Conservation (phyloP, 2,329 filamentous ascomycete species). For the Orbilia javanica region DNA sequence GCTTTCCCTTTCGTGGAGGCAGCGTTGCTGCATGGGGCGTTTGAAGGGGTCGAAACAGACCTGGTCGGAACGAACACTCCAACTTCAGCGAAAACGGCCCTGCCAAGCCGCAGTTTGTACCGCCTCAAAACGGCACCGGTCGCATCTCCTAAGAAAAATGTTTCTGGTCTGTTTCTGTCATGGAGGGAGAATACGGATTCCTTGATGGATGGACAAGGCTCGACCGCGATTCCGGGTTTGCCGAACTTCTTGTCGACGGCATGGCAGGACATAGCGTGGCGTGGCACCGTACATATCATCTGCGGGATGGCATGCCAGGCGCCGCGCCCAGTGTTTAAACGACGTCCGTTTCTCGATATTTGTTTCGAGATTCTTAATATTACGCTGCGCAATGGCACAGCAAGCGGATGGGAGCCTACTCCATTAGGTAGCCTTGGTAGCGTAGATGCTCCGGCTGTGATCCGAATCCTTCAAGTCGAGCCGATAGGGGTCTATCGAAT, state of each 20-base stretch:
- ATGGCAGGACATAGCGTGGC: not conserved
- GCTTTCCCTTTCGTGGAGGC: constrained; percentile 21
- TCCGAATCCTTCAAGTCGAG: constrained; percentile 25
- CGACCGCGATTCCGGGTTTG: constrained; percentile 3
- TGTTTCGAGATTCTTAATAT: constrained; percentile 30
- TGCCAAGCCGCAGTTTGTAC: constrained; percentile 32
- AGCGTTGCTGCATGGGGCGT: constrained; percentile 41
- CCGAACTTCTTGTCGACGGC: constrained; percentile 5
- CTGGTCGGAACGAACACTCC: constrained; percentile 39
- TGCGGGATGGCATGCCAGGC: constrained; percentile 6
- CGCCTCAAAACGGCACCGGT: constrained; percentile 41
- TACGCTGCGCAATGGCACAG: not conserved
- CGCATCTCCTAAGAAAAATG: constrained; percentile 25
- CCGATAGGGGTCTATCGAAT: not conserved
- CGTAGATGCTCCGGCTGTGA: constrained; percentile 18
- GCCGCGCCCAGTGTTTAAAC: constrained; percentile 23
- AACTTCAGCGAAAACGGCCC: constrained; percentile 17
- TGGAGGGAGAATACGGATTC: not conserved
- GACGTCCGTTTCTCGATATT: constrained; percentile 21
- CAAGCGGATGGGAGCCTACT: not conserved
- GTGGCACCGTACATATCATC: no score
- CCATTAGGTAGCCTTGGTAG: not conserved
- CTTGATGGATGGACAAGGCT: not conserved
- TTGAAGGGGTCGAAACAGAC: constrained; percentile 49
- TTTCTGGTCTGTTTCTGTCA: constrained; percentile 43